Evolutionary conservation across 2,329 filamentous ascomycete genomes (phyloP), one percentile per base, ranked within the genome.

Genomic region (Aureobasidium sp.): DNA sequence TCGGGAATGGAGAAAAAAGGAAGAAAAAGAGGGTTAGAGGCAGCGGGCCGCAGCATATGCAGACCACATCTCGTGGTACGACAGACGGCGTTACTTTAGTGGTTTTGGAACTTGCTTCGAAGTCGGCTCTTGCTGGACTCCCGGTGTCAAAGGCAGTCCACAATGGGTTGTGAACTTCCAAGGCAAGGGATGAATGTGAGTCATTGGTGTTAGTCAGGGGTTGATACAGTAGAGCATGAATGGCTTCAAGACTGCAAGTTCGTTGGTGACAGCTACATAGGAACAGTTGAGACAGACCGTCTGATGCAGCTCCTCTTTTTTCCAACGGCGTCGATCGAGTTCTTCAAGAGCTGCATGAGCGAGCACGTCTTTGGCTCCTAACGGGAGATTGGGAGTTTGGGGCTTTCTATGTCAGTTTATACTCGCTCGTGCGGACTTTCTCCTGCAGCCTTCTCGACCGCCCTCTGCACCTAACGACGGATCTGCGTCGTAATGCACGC

Each of bases 241-340:
- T n/a, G 37, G 37, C 50, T 56, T 42, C 24, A 24, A 3, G 15
- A 9, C 50, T 53, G 35, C 50, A 40, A 40, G 22, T 22, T 19
- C 40, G 53, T 45, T 57, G 37, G 40, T 57, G 53, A 45, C 40
- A 57, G 53, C 53, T 45, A 24, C 24, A 24, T 24, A 19, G 17
- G 27, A 57, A 57, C 53, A 44, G 39, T n/a, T 54, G 50, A 54
- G 50, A 54, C 50, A 42, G 50, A 37, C 35, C 50, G 24, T 54
- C 33, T 14, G 17, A 29, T 27, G 37, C 22, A 40, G 37, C 22
- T 37, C 50, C 50, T 42, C 50, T 42, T 31, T 37, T 12, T 54
- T 4, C 39, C n/a, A 57, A 57, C 53, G 53, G 53, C 53, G 11
- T 33, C 19, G 49, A 12, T 19, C n/a, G 31, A 22, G 22, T 22